Base-by-base conservation (phyloP, 108 stramenopile genomes). In the Mediolabrus comicus region DNA sequence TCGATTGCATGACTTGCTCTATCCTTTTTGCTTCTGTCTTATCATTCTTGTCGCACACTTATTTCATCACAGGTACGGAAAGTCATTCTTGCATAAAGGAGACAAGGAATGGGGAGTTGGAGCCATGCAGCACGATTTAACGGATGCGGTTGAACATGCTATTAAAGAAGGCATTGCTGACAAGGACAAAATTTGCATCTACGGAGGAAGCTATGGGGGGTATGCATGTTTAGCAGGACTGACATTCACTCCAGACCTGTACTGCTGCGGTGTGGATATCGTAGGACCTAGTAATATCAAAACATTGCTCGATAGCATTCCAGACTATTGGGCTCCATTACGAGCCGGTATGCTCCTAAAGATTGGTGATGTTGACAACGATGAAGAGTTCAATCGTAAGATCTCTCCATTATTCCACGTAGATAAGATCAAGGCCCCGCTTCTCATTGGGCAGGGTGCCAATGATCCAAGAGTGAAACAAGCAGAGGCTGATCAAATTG, bases 381-480 rank as follows among this genome's bases (percentile, higher is more conserved):
- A 88, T 33, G 66, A 71, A 30, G 85, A 86, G 30, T 84, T 84
- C 64, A 85, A 86, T 54, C 55, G 66, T 41, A 85, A 82, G 58
- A 80, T 89, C 53, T 84, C 83, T 25, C 88, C 88, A 19, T 70
- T 86, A 3, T 89, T 73, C 59, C 88, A 89, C 53, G 79, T 86
- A 0, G 85, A 86, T 41, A 78, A 83, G 2, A 86, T 89, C 51
- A 86, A 76, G 55, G 72, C 80, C 31, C 85, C 88, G 14, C 75
- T 89, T 13, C 72, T 89, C 19, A 84, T 89, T 56, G 85, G 81
- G 28, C 87, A 89, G 36, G 88, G 88, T 41, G 78, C 81, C 19
- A 83, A 89, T 59, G 88, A 89, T 72, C 86, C 88, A 0, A 60
- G 88, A 22, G 88, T 89, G 2, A 85, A 86, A 32, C 83, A 83